phyloP scores from a whole-genome alignment of 75 land plant genomes.

The Adiantum capillusveneris region DNA sequence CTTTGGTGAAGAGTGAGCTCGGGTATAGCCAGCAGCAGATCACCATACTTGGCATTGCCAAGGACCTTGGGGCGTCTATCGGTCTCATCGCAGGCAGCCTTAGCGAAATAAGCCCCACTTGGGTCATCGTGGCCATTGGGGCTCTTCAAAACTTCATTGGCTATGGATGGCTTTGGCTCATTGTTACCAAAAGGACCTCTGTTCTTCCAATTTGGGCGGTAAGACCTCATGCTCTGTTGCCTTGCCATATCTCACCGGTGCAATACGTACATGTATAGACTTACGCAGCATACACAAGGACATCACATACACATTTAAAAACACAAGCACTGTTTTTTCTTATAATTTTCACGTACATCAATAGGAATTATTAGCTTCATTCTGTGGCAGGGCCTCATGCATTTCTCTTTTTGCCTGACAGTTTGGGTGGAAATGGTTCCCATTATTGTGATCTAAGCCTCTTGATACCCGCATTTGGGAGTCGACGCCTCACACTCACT shows the following conservation, averaged over 20 bases:
- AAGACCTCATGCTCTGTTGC: neutral
- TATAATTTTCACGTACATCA: no score
- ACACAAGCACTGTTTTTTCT: no score
- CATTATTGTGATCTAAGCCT: no score
- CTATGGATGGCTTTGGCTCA: conserved; percentile 87
- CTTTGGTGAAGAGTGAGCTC: conserved; percentile 67
- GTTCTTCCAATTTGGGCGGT: conserved; percentile 72
- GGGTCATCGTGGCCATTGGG: conserved; percentile 70
- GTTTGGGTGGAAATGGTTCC: no score
- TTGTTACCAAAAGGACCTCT: conserved; percentile 50
- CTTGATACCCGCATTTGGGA: no score
- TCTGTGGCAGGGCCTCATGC: no score
- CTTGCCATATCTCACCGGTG: conserved; percentile 31
- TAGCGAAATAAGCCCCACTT: conserved; percentile 68
- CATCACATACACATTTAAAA: no score
- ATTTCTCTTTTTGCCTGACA: no score
- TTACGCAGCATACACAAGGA: no score
- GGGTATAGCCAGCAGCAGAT: conserved; percentile 79
- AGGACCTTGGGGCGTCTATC: conserved; percentile 86
- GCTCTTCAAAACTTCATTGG: conserved; percentile 73
- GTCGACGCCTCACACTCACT: no score
- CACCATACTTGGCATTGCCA: conserved; percentile 79
- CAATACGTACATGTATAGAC: no score
- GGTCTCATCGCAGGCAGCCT: conserved; percentile 76
- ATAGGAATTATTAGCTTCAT: no score